Base-by-base conservation (phyloP, 495 filamentous ascomycete species). In the Melanomma pulvis-pyrius region DNA sequence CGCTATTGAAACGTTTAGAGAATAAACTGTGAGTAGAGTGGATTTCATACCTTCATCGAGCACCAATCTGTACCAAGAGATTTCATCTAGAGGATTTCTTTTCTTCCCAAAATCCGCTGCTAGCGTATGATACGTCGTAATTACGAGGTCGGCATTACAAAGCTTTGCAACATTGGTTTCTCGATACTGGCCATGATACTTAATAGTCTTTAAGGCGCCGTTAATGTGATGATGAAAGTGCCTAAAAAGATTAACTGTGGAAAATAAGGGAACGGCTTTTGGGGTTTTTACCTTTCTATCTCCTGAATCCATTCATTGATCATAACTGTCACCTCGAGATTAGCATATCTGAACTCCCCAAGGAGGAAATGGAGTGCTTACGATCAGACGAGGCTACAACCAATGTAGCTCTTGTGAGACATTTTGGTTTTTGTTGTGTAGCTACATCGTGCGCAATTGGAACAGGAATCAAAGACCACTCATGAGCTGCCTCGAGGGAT, bases 301-400 rank as follows among this genome's bases (percentile, higher is more conserved):
- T 65, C 61, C 25, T 57, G 53, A 19, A 65, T 44, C 61, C 61
- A 65, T 56, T 65, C 61, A 25, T 65, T 65, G 15, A 65, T 65
- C 61, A 65, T 65, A 34, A 65, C 44, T 59, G 25, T 25, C 3
- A 12, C 34, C 24, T n/a, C 25, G 11, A 15, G 8, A 21, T 57
- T 25, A 57, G 53, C 53, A 12, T 19, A 36, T 3, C 17, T 36
- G 15, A 9, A 15, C 9, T 9, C 5, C 25, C n/a, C n/a, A n/a
- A n/a, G n/a, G n/a, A n/a, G n/a, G n/a, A 47, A 47, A 29, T 32
- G 19, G 24, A 17, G 29, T 19, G 13, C 56, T 26, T 47, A 59
- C 56, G 60, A n/a, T 57, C 52, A 6, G 61, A 65, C 22, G 61
- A 65, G 1, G 61, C 61, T 9, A 65, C 19, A 29, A 65, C 47